Evolutionary conservation across 495 filamentous ascomycete species (phyloP), one percentile per base, ranked within the genome.

Genomic region (Aspergillus biplanus): DNA sequence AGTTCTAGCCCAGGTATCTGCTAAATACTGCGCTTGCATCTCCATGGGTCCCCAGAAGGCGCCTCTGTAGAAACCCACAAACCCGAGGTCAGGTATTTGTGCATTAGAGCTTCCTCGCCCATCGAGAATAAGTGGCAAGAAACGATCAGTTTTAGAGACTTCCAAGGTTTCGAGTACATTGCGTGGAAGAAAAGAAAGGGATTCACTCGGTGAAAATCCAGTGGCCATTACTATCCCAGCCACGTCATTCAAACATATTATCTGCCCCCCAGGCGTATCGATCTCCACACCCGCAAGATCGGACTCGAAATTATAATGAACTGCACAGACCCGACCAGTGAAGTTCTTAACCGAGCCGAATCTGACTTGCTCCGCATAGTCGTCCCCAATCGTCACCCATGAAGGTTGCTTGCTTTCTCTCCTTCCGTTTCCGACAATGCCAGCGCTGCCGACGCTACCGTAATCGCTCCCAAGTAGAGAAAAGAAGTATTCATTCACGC

Each of bases 31-130:
- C 0, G 91, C 90, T 73, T 96, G 93, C 85, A 92, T 87, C 69
- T 97, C 92, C 82, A 94, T 90, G 1, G 91, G 84, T 0, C 89
- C 90, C 89, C 92, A 97, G 73, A 90, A 96, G 0, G 92, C 91
- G 1, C 90, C 89, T 39, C 91, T 85, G 71, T 96, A 94, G 73
- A 94, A 90, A 5, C 93, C 93, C 0, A 96, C 87, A 62, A 96
- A 96, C 0, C 90, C 90, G 1, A 94, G 74, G 21, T 85, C 83
- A 0, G 87, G 84, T 1, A 93, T 68, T 5, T 74, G 73, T 0
- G 81, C 79, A 65, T 89, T 86, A 37, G 87, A 78, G 5, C 85
- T 89, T 16, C 82, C 81, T 61, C 87, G 86, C 52, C 89, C 85
- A 49, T 89, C 87, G 4, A 96, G 78, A 0, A 91, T 81, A 4